Conservation (phyloP, 2,329 filamentous ascomycete genomes). For the Ceratocystis destructans region DNA sequence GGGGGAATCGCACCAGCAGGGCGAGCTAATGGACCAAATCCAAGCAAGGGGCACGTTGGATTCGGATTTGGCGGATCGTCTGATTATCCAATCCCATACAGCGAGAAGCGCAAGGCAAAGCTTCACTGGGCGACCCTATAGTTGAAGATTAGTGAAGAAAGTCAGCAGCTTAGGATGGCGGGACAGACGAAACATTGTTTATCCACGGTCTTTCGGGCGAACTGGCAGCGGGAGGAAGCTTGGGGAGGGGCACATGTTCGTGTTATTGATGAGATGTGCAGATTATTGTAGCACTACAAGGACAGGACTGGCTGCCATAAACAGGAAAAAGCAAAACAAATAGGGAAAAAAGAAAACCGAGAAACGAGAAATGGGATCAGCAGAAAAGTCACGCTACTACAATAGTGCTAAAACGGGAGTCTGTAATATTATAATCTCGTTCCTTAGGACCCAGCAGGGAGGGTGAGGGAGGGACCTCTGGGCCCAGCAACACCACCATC, state of each 20-base stretch:
- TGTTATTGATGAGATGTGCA: background rate
- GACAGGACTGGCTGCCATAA: no score
- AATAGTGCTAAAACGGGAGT: background rate
- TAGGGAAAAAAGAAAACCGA: background rate
- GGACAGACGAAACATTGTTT: background rate
- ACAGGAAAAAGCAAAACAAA: background rate
- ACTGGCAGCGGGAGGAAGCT: slow-evolving; percentile 7
- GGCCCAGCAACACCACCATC: background rate
- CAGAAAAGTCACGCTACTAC: background rate
- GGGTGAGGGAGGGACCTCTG: background rate
- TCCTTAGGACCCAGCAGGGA: background rate
- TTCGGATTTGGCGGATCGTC: background rate
- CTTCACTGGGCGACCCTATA: background rate
- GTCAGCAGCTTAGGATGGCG: background rate
- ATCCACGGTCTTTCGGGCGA: background rate
- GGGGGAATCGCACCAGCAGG: background rate
- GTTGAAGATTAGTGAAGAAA: background rate
- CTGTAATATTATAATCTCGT: background rate
- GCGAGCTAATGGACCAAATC: background rate
- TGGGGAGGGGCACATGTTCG: background rate
- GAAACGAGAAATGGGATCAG: background rate
- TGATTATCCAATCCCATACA: background rate
- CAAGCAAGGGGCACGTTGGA: background rate
- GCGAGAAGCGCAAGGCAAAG: background rate
- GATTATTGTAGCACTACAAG: background rate